Evolutionary conservation across 129 eudicot species (phyloP).

Genomic region (Gnaphalium uliginosum): DNA sequence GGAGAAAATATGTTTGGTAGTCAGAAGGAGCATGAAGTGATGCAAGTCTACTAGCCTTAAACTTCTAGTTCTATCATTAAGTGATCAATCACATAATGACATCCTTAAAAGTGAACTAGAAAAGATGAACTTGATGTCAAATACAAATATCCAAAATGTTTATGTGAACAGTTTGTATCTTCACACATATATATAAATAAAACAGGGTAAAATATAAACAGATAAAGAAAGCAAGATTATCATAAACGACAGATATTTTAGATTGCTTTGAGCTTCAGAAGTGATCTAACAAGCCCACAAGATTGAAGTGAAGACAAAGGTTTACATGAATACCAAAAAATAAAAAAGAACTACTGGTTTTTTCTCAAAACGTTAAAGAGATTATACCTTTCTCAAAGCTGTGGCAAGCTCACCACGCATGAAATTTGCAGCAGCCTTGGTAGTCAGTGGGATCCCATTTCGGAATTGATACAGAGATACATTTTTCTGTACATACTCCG

Average conservation of each 20-base stretch:
- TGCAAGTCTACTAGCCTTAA: background rate
- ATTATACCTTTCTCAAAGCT: constrained; percentile 83
- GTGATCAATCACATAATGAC: background rate
- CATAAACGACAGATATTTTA: background rate
- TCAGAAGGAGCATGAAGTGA: background rate
- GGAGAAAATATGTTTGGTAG: too few species aligned
- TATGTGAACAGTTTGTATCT: constrained; percentile 8
- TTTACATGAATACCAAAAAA: background rate
- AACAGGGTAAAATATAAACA: background rate
- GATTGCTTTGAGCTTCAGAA: constrained; percentile 7
- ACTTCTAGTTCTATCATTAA: background rate
- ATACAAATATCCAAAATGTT: background rate
- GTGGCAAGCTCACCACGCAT: constrained; percentile 98
- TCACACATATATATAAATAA: background rate
- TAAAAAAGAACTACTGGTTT: background rate
- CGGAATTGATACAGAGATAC: constrained; percentile 89
- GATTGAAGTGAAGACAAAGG: constrained; percentile 3
- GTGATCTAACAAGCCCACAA: constrained; percentile 5
- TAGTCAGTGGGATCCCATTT: constrained; percentile 89
- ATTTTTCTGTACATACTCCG: constrained; percentile 94
- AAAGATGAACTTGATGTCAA: constrained; percentile 1
- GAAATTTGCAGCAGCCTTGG: constrained; percentile 90
- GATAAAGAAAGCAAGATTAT: background rate
- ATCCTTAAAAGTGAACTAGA: constrained; percentile 2
- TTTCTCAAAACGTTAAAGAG: background rate